Base-by-base conservation (phyloP, 2,329 filamentous ascomycete genomes). In the Fusarium equiseti region DNA sequence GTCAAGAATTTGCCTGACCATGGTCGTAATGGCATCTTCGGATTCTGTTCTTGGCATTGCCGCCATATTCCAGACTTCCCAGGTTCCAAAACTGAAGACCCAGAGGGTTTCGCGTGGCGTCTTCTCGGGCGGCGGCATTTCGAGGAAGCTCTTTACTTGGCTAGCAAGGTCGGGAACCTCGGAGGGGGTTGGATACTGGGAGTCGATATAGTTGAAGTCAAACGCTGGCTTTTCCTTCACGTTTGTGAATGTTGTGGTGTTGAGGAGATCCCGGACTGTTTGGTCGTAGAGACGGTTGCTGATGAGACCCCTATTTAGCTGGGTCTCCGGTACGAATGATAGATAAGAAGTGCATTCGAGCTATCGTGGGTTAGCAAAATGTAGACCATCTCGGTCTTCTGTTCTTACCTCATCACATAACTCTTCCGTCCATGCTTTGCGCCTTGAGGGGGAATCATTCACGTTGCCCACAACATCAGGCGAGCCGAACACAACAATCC, bases 41-140 rank as follows among this genome's bases (percentile, higher is more conserved):
- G 83, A 82, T 1, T 78, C 70, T 11, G 76, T 73, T 12, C 80
- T 76, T 1, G 86, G 85, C 20, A 87, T 72, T 4, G 84, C 79
- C 1, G 86, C 81, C 20, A 88, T 75, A 13, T 83, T 82, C 85
- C 85, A 88, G 52, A 87, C 76, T 60, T 88, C 86, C 85, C 86
- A 87, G 31, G 82, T 83, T n/a, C 86, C 86, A 57, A 87, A 82
- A 12, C 80, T 83, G 57, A 88, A 85, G 16, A 88, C 77, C 83
- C 84, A 88, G 16, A 88, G 71, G 0, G 86, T 87, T 63, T 87
- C 83, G n/a, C 78, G 78, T 8, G 84, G 81, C 0, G 80, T 62
- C 1, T 66, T 62, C 4, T 68, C 66, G 1, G 80, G 78, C 22
- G 74, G 75, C 4, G 82, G 77, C 44, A 77, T 79, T 9, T 79